phyloP scores from a whole-genome alignment of 352 stramenopile genomes.

The Phytophthora boehmeriae region DNA sequence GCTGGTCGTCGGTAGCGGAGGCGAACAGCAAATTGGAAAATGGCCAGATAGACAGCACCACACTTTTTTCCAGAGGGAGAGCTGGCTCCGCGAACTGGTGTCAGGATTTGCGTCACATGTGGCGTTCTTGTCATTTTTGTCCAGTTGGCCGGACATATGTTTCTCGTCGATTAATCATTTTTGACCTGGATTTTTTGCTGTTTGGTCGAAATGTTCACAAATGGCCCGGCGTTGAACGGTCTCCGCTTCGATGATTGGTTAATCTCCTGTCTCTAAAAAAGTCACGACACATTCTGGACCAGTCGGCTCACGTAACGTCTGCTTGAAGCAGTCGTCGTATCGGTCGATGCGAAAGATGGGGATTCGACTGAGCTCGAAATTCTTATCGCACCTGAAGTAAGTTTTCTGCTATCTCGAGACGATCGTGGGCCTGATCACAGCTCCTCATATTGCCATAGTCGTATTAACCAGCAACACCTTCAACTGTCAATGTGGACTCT shows the following conservation, averaged over 20 bases:
- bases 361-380: background rate
- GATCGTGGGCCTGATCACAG: no score
- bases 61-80: background rate
- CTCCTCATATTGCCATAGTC: no score
- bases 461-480: no score
- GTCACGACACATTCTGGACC: background rate
- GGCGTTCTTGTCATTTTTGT: background rate
- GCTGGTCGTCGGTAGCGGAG: slow-evolving; percentile 14
- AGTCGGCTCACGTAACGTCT: background rate
- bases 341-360: background rate
- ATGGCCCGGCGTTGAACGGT: no score
- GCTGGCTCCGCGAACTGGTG: background rate
- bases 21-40: slow-evolving; percentile 37
- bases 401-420: background rate
- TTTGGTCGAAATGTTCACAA: no score
- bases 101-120: background rate
- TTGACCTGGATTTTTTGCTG: no score
- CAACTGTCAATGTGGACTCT: no score
- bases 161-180: background rate
- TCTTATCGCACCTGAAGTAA: background rate
- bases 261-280: no score
- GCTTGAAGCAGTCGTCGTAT: slow-evolving; percentile 2
- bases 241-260: no score
- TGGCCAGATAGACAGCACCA: slow-evolving; percentile 3
- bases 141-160: background rate